Evolutionary conservation across 225 moss, liverwort and hornwort genomes (phyloP), one percentile per base, ranked within the genome.

Genomic region (Thuidium tamariscinum): DNA sequence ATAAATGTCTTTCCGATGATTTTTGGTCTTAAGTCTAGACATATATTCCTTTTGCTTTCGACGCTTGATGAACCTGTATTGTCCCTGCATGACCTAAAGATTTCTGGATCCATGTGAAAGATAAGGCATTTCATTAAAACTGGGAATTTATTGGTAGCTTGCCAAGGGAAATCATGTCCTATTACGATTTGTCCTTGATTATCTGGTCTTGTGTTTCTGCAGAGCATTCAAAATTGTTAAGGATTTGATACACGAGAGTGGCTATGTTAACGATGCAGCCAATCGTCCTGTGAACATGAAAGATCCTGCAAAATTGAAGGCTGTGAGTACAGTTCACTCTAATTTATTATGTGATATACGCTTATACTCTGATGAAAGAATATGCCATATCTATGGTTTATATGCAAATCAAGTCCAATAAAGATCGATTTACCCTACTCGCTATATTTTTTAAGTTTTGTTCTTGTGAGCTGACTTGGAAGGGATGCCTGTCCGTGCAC

Each of bases 201-300:
- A 11, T 79, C 86, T 65, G 83, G 66, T 84, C 27, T 72, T 86
- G 39, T 83, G 78, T 71, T 44, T 86, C 49, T 87, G 83, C 94
- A 96, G 96, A 87, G 93, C 96, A 84, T 93, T 96, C 80, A 89
- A 82, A 82, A 92, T 89, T 85, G 94, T 94, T 6, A 96, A 96
- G 89, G 89, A 89, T 49, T 90, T 95, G 81, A 95, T 95, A 83
- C 82, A 87, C 74, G 93, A 91, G 67, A 89, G 82, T 77, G 87
- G 94, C 81, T 32, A 37, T 82, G 95, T 96, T 75, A 88, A 90
- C 82, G 94, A 92, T 85, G 94, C 96, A 51, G 92, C 92, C 83
- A 96, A 94, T 88, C 88, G 86, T 72, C 84, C 74, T 70, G 88
- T 96, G 80, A 90, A 92, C 62, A 41, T 96, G 68, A 90, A 90